Evolutionary conservation across 129 eudicot genomes (phyloP), one percentile per base, ranked within the genome.

Genomic region (Tagetes patula): DNA sequence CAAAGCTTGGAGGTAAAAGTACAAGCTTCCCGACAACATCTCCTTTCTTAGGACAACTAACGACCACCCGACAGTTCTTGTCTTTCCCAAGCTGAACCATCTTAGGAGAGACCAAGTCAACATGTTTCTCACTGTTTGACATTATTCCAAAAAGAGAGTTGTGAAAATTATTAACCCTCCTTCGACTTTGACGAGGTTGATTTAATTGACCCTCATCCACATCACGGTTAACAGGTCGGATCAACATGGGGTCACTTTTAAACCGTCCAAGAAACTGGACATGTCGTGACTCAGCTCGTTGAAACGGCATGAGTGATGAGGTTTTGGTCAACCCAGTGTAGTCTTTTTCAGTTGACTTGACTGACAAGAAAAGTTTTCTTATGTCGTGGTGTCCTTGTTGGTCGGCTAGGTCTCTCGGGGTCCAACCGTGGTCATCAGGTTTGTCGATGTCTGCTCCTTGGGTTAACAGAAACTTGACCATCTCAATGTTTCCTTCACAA

Each of bases 331-430:
- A 27, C 64, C 31, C 78, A 2, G 84, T 62, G 70, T 70, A 65
- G 63, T 79, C 68, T n/a, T 71, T 56, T 3, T 49, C 77, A 2
- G 74, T 38, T 64, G 73, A 48, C 56, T 80, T 75, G 31, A 59
- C 61, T 4, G 83, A 74, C 2, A 81, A 77, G 70, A 95, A 91
- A 37, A 88, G 80, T 27, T 72, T 77, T 45, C 80, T 74, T 11
- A 95, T 95, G 8, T 90, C 94, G 8, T 88, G 90, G 39, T 95
- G 99, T 3, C 96, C 97, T 80, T 95, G 99, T 65, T 95, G 99
- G 76, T 95, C 99, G 0, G 99, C 99, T 5, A 95, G 78, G 70
- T 81, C 94, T 55, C 91, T 66, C 5, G 99, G 79, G 11, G 99
- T 90, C 99, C 97, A 95, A 7, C 96, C 94, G 40, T 87, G 82